Evolutionary conservation across 108 stramenopile genomes (phyloP), one percentile per base, ranked within the genome.

Genomic region (Stephanodiscus triporus): DNA sequence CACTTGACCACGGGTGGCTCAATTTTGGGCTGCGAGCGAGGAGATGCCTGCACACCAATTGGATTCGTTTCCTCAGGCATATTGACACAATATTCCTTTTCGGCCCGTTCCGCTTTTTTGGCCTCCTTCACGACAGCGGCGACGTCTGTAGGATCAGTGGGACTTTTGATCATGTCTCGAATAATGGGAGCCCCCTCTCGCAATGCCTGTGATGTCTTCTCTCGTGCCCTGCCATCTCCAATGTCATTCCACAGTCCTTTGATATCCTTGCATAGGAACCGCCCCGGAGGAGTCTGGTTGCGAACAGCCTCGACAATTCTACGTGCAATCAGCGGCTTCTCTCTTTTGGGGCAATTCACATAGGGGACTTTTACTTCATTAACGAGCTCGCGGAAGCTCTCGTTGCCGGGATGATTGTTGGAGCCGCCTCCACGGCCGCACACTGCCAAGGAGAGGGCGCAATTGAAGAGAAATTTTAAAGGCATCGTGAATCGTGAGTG

Each of bases 151-250:
- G 30, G 47, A 19, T 50, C 20, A 17, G 37, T 34, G 24, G 76
- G 68, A 50, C 32, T 61, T 4, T 27, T 43, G 9, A 66, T 45
- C 71, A 75, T 58, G 47, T 74, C 84, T 47, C 89, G 64, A 22
- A 91, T 73, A 57, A 91, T 88, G 42, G 92, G 92, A 36, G 89
- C 88, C n/a, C 89, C 89, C 47, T 95, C 94, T 32, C 94, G 70
- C n/a, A 95, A 73, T 7, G 91, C 91, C 69, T 95, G 94, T 23
- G 77, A 80, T 10, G 91, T 91, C 78, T 95, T 95, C 62, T 95
- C 86, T 24, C 86, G 50, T 27, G 83, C 86, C 61, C 82, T 82
- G 29, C 84, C 85, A 65, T 95, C 94, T 16, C 94, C 94, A 37
- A 95, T 86, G 58, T 95, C 94, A 55, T 78, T 61, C 91, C 89